These are phyloP conservation scores for Candida germanica DNA, from an alignment of 805 yeast species.

Conservation along the genomic window DNA sequence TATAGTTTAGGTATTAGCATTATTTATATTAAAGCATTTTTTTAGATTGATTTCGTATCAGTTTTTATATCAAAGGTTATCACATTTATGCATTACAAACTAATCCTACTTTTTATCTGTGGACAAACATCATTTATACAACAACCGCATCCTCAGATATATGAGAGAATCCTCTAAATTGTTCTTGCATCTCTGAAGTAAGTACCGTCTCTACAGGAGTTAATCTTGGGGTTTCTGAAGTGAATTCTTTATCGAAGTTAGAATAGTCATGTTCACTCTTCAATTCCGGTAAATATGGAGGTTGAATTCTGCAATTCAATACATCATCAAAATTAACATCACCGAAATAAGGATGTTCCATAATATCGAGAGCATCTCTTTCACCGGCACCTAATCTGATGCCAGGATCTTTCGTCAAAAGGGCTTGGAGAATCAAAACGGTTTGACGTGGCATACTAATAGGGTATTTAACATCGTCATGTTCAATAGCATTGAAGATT, in stretches of 20 bases:
- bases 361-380: slow-evolving; percentile 87
- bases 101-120: no score
- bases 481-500: slow-evolving; percentile 91
- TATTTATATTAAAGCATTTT: no score
- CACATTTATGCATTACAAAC: no score
- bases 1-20: no score
- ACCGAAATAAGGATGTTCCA: slow-evolving; percentile 91
- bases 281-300: slow-evolving; percentile 89
- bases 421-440: slow-evolving; percentile 87
- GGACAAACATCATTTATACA: slow-evolving; percentile 4
- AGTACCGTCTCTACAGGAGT: slow-evolving; percentile 91
- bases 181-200: slow-evolving; percentile 87
- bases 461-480: slow-evolving; percentile 96
- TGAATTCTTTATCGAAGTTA: slow-evolving; percentile 92
- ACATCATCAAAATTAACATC: slow-evolving; percentile 91
- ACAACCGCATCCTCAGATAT: slow-evolving; percentile 56
- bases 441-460: slow-evolving; percentile 97
- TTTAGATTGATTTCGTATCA: no score
- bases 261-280: slow-evolving; percentile 86
- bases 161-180: slow-evolving; percentile 95
- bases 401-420: slow-evolving; percentile 84
- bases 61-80: no score
- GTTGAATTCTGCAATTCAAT: slow-evolving; percentile 63
- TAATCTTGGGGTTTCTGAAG: slow-evolving; percentile 88
- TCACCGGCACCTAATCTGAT: slow-evolving; percentile 84